Percentiles rank a stretch among this genome's conserved stretches.
phyloP scores from a whole-genome alignment of 2,329 filamentous ascomycete genomes.

The Graphiopsis chlorocephala region DNA sequence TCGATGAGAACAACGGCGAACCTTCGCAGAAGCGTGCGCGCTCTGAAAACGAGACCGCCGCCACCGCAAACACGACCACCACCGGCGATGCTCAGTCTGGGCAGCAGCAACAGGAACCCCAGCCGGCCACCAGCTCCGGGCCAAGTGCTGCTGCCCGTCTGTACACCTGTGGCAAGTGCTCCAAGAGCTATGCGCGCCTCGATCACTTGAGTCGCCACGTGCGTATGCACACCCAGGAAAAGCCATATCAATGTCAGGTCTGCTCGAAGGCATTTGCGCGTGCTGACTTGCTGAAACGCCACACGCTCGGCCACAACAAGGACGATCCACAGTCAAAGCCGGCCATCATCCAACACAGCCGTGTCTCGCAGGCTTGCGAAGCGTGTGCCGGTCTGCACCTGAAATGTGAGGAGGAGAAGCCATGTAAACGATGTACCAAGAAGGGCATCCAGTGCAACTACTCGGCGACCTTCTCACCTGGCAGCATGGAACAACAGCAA shows the following conservation, averaged over 20 bases:
- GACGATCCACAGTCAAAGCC: conserved; percentile 31
- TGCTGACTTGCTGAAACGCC: conserved; percentile 52
- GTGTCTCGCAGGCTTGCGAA: conserved; percentile 52
- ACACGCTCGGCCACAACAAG: conserved; percentile 45
- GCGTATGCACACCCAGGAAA: conserved; percentile 47
- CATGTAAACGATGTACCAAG: conserved; percentile 51
- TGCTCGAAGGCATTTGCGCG: conserved; percentile 49
- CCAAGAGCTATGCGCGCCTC: conserved; percentile 51
- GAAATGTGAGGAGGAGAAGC: conserved; percentile 55
- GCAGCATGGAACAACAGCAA: conserved; percentile 18
- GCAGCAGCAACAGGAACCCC: conserved; percentile 2
- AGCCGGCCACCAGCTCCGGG: conserved; percentile 12
- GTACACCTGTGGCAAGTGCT: conserved; percentile 54
- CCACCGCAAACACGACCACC: not conserved
- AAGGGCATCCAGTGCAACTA: conserved; percentile 47
- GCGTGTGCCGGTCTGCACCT: conserved; percentile 52
- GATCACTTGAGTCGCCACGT: conserved; percentile 56
- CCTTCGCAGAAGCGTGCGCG: conserved; percentile 23
- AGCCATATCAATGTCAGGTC: conserved; percentile 45
- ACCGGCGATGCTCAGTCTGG: not conserved
- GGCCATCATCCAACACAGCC: conserved; percentile 34
- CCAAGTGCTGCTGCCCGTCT: conserved; percentile 25
- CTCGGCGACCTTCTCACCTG: conserved; percentile 25
- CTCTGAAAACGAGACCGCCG: conserved; percentile 17
- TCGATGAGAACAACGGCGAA: conserved; percentile 19